Conservation (phyloP, 352 stramenopile genomes). For the Phytophthora sp. region DNA sequence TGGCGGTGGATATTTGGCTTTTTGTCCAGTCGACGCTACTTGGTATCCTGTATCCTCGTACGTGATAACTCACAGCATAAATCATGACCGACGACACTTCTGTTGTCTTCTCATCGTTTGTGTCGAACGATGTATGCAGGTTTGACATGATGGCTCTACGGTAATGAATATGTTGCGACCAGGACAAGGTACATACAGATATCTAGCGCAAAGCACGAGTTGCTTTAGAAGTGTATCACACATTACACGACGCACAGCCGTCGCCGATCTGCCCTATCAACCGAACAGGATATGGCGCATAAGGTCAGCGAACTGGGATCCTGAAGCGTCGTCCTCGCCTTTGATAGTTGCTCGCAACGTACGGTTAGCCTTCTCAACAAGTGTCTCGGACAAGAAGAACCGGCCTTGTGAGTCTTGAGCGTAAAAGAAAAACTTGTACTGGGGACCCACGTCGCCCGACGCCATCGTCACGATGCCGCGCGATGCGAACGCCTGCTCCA, state of each 20-base stretch:
- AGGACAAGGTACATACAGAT: too few species aligned
- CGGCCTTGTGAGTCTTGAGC: slow-evolving; percentile 66
- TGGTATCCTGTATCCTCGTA: too few species aligned
- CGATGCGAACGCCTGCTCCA: slow-evolving; percentile 68
- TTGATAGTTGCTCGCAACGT: slow-evolving; percentile 77
- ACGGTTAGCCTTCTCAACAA: slow-evolving; percentile 74
- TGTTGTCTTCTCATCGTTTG: too few species aligned
- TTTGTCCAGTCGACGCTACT: too few species aligned
- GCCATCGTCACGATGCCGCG: slow-evolving; percentile 79
- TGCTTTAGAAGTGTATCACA: slow-evolving; percentile 33
- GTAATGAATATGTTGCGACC: too few species aligned
- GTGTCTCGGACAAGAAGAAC: slow-evolving; percentile 75
- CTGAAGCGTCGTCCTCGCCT: slow-evolving; percentile 65
- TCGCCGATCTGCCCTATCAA: slow-evolving; percentile 10
- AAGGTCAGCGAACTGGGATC: slow-evolving; percentile 65
- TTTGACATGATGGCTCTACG: too few species aligned
- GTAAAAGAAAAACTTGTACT: slow-evolving; percentile 91
- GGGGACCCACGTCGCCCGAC: slow-evolving; percentile 75
- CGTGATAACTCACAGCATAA: too few species aligned
- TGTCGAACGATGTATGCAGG: too few species aligned
- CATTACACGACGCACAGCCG: slow-evolving; percentile 26
- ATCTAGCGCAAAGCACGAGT: too few species aligned
- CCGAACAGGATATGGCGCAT: slow-evolving; percentile 72
- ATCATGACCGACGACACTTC: too few species aligned
- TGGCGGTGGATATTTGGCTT: too few species aligned